Base-by-base conservation (phyloP, 495 filamentous ascomycete species). In the Antarctomyces pellizariae region DNA sequence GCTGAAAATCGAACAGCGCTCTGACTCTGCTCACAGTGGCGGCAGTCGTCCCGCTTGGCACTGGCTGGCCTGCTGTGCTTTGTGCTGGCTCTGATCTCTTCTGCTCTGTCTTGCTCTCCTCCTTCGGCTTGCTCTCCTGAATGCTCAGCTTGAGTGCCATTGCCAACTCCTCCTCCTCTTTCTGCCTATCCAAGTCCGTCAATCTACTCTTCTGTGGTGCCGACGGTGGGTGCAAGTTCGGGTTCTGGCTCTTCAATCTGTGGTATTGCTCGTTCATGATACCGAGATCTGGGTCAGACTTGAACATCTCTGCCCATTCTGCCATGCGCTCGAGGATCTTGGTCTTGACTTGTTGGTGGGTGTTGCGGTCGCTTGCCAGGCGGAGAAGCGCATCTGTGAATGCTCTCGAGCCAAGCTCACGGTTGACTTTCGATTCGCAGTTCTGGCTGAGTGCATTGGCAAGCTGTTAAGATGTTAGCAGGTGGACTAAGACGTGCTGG, bases 231-330 rank as follows among this genome's bases (percentile, higher is more conserved):
- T 89, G 77, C 12, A 97, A 49, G 28, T 78, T 89, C 7, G 86
- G 86, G 51, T 95, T 86, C 71, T 42, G 49, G 46, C 54, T 53
- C 42, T 92, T 91, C 26, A 97, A 52, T 42, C 72, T 82, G 56
- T 68, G 72, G 46, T 80, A 95, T 28, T 82, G 80, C 43, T 91
- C 79, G 45, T 86, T 74, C 86, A 97, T 97, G 36, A 95, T 91
- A 13, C 86, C 86, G 31, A 97, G 67, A 39, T 92, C 83, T 6
- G 83, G 71, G 47, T 92, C 77, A 18, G 57, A 71, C 34, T 73
- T 54, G 47, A 97, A 95, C 77, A 91, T 89, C 47, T 82, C 72
- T 26, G 75, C 67, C 86, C 86, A 97, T 38, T 90, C 82, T 39
- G 71, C 67, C 80, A 93, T 93, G 22, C 79, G 70, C 53, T 97